Percentiles rank a stretch among this genome's conserved stretches.
phyloP scores from a whole-genome alignment of 2,329 filamentous ascomycete species.

The Trichoderma afroharzianum region DNA sequence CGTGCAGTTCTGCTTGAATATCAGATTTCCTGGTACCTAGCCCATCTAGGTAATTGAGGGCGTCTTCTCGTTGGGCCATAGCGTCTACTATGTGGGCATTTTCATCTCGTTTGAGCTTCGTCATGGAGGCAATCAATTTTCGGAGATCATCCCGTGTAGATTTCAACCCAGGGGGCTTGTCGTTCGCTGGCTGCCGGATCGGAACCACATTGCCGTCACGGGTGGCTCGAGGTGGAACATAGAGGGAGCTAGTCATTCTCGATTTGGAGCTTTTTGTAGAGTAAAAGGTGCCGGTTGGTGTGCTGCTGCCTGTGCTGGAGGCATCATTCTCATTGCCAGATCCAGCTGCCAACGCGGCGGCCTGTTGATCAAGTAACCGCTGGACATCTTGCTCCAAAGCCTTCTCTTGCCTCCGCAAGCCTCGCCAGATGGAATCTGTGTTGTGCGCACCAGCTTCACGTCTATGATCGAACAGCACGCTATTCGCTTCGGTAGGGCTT shows the following conservation, averaged over 20 bases:
- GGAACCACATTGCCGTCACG: conserved; percentile 53
- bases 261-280: conserved; percentile 39
- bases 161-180: conserved; percentile 53
- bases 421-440: conserved; percentile 46
- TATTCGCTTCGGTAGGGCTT: conserved; percentile 23
- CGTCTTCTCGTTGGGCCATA: conserved; percentile 52
- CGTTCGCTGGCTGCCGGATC: conserved; percentile 51
- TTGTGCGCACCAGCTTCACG: conserved; percentile 28
- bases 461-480: conserved; percentile 38
- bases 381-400: conserved; percentile 47
- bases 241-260: conserved; percentile 41
- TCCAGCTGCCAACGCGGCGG: conserved; percentile 40
- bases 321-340: conserved; percentile 31
- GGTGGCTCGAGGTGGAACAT: conserved; percentile 36
- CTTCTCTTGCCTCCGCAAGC: conserved; percentile 43
- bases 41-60: conserved; percentile 54
- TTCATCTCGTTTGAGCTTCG: conserved; percentile 65
- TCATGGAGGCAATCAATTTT: conserved; percentile 60
- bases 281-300: conserved; percentile 39
- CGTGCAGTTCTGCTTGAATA: conserved; percentile 49
- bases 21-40: conserved; percentile 49
- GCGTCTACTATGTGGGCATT: conserved; percentile 56
- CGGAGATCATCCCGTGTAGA: conserved; percentile 63
- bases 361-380: conserved; percentile 47
- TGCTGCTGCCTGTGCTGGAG: conserved; percentile 40